These are phyloP conservation scores for Oldenlandia corymbosa DNA, from an alignment of 257 asterid genomes.

Conservation along the genomic window DNA sequence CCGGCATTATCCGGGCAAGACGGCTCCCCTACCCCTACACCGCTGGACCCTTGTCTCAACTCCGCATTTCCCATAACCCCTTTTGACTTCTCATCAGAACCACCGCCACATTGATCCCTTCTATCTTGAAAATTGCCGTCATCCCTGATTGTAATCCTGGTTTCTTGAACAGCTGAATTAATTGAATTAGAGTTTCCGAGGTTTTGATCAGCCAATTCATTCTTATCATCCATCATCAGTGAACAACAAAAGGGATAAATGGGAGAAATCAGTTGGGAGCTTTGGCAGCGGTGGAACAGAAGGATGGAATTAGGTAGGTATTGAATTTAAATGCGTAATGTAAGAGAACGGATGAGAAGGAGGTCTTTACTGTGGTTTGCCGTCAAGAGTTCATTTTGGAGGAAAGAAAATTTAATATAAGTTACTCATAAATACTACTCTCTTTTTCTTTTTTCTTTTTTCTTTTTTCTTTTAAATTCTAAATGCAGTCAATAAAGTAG, in stretches of 20 bases:
- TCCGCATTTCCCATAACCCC: slow-evolving; percentile 15
- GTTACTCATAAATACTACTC: no score
- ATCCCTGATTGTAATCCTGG: slow-evolving; percentile 19
- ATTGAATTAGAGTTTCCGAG: not conserved
- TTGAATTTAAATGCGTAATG: no score
- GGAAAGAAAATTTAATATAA: no score
- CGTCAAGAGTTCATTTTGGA: no score
- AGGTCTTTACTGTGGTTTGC: no score
- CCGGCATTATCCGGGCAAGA: slow-evolving; percentile 37
- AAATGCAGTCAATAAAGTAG: no score
- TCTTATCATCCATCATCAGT: slow-evolving; percentile 9
- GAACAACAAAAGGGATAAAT: not conserved
- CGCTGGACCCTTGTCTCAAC: slow-evolving; percentile 21
- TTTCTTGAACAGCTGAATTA: slow-evolving; percentile 15
- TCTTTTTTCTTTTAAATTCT: no score
- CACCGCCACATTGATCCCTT: slow-evolving; percentile 3
- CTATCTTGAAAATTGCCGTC: not conserved
- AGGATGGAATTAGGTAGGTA: no score
- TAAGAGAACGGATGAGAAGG: no score
- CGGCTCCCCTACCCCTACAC: slow-evolving; percentile 19
- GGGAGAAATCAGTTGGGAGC: not conserved
- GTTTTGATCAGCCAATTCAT: not conserved
- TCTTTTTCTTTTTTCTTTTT: no score
- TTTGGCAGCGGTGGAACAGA: no score
- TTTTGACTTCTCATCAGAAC: slow-evolving; percentile 5